Percentiles rank a stretch among this genome's conserved stretches.
Evolutionary conservation across 805 yeast species (phyloP).

Genomic region (Isabelozyma rhagii): DNA sequence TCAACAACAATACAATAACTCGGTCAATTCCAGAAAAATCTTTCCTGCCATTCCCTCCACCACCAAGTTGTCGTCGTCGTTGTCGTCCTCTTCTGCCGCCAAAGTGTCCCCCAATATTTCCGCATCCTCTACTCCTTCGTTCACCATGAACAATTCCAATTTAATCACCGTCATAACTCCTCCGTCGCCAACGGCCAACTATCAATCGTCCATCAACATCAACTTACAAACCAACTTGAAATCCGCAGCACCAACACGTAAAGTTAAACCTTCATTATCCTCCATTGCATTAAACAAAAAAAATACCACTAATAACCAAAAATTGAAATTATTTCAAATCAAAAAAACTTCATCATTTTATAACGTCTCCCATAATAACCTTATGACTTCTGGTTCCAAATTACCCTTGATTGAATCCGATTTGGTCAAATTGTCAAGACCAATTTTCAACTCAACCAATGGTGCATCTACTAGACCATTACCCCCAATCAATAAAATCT

Average conservation of each 20-base stretch:
- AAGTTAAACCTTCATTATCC: slow-evolving; percentile 14
- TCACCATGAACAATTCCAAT: not conserved
- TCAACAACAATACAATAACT: slow-evolving; percentile 13
- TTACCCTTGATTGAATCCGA: slow-evolving; percentile 7
- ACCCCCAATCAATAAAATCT: slow-evolving; percentile 42
- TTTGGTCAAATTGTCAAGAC: not conserved
- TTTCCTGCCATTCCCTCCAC: not conserved
- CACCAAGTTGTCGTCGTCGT: slow-evolving; percentile 5
- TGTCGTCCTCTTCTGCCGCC: slow-evolving; percentile 1
- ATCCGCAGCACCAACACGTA: slow-evolving; percentile 1
- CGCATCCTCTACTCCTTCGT: slow-evolving; percentile 3
- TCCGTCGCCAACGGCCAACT: slow-evolving; percentile 1
- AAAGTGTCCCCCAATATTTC: slow-evolving; percentile 5
- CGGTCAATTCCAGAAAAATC: slow-evolving; percentile 4
- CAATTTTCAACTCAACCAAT: not conserved
- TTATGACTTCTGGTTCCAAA: not conserved
- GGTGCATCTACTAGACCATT: slow-evolving; percentile 7
- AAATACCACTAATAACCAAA: slow-evolving; percentile 5
- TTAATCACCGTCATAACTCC: slow-evolving; percentile 1
- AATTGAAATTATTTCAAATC: slow-evolving; percentile 36
- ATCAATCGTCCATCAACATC: slow-evolving; percentile 16
- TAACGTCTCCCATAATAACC: slow-evolving; percentile 4
- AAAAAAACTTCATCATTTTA: slow-evolving; percentile 34
- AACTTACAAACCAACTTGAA: slow-evolving; percentile 17
- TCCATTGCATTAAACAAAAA: slow-evolving; percentile 8